Percentiles rank a stretch among this genome's conserved stretches.
phyloP scores from a whole-genome alignment of 139 green algal genomes.

The Chlorella sp. region DNA sequence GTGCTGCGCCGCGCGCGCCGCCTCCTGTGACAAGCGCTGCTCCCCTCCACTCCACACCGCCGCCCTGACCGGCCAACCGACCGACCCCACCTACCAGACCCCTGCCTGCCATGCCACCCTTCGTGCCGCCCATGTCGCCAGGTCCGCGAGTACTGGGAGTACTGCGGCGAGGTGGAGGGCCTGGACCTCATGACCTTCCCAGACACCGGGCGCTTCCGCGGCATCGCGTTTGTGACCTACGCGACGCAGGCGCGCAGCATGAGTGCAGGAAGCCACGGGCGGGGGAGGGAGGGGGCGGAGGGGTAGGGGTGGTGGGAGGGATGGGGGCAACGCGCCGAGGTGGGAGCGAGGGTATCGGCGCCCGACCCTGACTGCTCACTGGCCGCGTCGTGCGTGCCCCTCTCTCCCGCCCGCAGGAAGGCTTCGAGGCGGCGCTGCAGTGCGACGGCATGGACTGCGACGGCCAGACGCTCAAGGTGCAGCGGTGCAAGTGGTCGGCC shows the following conservation, averaged over 20 bases:
- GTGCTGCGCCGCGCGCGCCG: neutral
- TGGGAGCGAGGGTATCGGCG: too few species aligned
- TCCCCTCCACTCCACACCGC: neutral
- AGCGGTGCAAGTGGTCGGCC: constrained; percentile 48
- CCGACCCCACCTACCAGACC: neutral
- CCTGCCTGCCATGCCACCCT: neutral
- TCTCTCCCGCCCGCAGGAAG: constrained; percentile 45
- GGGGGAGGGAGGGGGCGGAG: too few species aligned
- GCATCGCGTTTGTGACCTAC: constrained; percentile 96
- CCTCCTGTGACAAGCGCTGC: neutral
- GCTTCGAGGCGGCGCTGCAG: constrained; percentile 69
- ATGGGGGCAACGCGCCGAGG: too few species aligned
- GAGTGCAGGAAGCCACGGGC: too few species aligned
- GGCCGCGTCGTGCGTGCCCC: too few species aligned
- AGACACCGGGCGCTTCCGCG: constrained; percentile 90
- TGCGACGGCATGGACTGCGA: constrained; percentile 63
- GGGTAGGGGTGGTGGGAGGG: too few species aligned
- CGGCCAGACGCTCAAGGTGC: constrained; percentile 62
- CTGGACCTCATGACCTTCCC: constrained; percentile 90
- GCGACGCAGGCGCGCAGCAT: constrained; percentile 28
- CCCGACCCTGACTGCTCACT: too few species aligned
- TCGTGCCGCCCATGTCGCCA: constrained; percentile 41
- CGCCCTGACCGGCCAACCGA: neutral
- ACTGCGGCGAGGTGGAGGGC: constrained; percentile 78
- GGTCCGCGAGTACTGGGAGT: constrained; percentile 81